These are phyloP conservation scores for Podosphaera xanthii DNA, from an alignment of 2,329 filamentous ascomycete species.

Conservation along the genomic window DNA sequence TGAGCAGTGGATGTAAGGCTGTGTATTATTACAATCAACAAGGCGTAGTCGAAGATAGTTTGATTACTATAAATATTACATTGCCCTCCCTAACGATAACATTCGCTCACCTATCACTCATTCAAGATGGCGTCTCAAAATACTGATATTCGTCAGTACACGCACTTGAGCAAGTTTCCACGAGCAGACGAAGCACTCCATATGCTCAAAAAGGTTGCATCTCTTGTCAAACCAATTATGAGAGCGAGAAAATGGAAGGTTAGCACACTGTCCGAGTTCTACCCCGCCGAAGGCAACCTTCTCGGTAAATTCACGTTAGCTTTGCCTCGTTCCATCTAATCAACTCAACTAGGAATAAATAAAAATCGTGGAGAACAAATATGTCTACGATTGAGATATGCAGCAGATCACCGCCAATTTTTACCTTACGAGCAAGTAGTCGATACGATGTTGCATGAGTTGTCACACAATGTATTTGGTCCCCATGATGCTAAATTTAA, in stretches of 20 bases:
- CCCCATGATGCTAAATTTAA: conserved; percentile 70
- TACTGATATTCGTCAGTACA: conserved; percentile 25
- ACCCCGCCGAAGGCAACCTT: conserved; percentile 49
- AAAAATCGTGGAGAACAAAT: conserved; percentile 57
- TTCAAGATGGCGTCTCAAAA: conserved; percentile 18
- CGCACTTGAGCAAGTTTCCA: conserved; percentile 26
- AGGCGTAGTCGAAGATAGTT: no score
- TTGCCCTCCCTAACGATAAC: no score
- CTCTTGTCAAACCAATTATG: conserved; percentile 88
- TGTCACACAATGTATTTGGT: conserved; percentile 68
- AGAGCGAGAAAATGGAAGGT: conserved; percentile 65
- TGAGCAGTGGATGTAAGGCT: no score
- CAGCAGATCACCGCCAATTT: conserved; percentile 53
- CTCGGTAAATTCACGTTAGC: conserved; percentile 28
- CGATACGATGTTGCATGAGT: conserved; percentile 86
- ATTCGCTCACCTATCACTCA: not conserved
- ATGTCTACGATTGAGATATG: conserved; percentile 57
- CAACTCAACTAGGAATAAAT: conserved; percentile 39
- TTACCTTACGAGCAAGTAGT: conserved; percentile 57
- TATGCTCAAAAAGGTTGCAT: conserved; percentile 58
- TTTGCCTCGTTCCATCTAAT: not conserved
- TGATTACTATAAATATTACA: no score
- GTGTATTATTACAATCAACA: no score
- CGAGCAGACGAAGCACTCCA: conserved; percentile 28
- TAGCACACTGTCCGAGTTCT: conserved; percentile 61